Evolutionary conservation across 306 rosid genomes (phyloP), one percentile per base, ranked within the genome.

Genomic region (Oemleria cerasiformis): DNA sequence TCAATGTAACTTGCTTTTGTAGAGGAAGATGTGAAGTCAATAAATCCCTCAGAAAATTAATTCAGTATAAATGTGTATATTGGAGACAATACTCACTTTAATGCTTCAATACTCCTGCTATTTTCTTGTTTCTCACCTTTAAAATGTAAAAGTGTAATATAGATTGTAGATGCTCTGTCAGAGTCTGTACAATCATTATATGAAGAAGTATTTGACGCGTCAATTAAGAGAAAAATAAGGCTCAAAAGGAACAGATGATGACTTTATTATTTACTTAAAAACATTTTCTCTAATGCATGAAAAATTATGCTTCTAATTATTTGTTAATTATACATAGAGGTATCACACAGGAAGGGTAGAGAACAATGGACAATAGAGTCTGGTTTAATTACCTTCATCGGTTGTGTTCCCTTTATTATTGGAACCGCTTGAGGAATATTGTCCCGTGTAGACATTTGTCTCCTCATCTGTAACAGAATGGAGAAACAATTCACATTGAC

Each of bases 311-410:
- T 23, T 15, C 34, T 14, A 4, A 34, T 8, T 45, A 7, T 54
- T 43, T 50, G 68, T 30, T 30, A 43, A 42, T 45, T 42, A 42
- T 55, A 54, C 70, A 44, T 20, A 9, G 12, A 21, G 34, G 53
- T 39, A 47, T 41, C 21, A 63, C 57, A 43, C 68, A 39, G 72
- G 50, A 45, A 73, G 56, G 36, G 73, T 38, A 63, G 20, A 44
- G 7, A 38, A 50, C 59, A 8, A 78, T 38, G 56, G 30, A 63
- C 8, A 59, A 55, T 47, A 78, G 62, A 57, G 49, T 78, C 78
- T 70, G 60, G 59, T 50, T 47, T 54, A 63, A n/a, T 19, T 84
- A 95, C 99, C 99, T 85, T 89, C 97, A 71, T 88, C 88, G 49
- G 16, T 71, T 78, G 84, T 74, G 75, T 44, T 81, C 64, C 82